Conservation (phyloP, 2,329 filamentous ascomycete genomes). For the Microcyclospora pomicola region DNA sequence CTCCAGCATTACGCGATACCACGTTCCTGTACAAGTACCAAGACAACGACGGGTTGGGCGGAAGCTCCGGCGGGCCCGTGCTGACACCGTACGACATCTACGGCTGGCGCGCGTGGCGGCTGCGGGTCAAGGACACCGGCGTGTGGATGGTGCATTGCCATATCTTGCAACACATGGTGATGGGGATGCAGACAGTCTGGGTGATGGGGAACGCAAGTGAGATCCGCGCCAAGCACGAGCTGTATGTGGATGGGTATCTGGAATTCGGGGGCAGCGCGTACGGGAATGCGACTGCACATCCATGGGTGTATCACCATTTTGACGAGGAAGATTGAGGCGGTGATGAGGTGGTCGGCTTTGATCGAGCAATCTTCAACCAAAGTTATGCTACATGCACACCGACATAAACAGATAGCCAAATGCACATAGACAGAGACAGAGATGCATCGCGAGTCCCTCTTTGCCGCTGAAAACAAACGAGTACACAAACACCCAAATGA, state of each 20-base stretch:
- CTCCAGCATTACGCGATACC: slow-evolving; percentile 31
- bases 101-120: slow-evolving; percentile 49
- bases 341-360: too few relatives aligned
- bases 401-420: too few relatives aligned
- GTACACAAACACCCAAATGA: too few relatives aligned
- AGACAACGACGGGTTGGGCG: slow-evolving; percentile 25
- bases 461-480: too few relatives aligned
- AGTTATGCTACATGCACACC: too few relatives aligned
- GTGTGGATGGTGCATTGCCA: slow-evolving; percentile 53
- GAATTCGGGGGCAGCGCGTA: slow-evolving; percentile 32
- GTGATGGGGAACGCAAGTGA: slow-evolving; percentile 28
- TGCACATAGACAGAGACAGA: too few relatives aligned
- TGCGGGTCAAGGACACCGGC: slow-evolving; percentile 39
- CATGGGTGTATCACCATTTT: slow-evolving; percentile 11
- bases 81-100: too few relatives aligned
- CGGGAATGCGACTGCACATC: slow-evolving; percentile 20
- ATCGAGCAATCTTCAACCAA: too few relatives aligned
- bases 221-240: slow-evolving; percentile 9
- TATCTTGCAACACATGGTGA: slow-evolving; percentile 43
- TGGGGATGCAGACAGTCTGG: slow-evolving; percentile 39
- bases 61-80: slow-evolving; percentile 18
- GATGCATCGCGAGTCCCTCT: too few relatives aligned
- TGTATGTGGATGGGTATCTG: slow-evolving; percentile 32
- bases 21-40: slow-evolving; percentile 45
- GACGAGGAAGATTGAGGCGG: neutral